Percentiles rank a stretch among this genome's conserved stretches.
phyloP scores from a whole-genome alignment of 768 basidiomycete species.

The Leccinum disarticulatum region DNA sequence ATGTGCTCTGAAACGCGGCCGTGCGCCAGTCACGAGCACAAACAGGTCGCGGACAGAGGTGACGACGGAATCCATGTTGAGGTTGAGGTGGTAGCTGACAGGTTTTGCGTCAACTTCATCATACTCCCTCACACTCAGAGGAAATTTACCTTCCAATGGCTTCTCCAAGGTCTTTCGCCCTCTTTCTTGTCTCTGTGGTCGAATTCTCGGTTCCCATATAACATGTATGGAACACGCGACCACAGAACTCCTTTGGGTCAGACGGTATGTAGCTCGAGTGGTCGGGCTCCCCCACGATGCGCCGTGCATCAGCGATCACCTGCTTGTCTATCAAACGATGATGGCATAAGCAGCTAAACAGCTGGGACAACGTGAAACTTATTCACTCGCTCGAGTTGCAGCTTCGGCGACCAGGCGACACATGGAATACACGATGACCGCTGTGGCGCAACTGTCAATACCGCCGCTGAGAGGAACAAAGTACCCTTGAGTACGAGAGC shows the following conservation, averaged over 20 bases:
- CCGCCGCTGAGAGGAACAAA: conserved; percentile 95
- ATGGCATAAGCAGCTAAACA: not conserved
- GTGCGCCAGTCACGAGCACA: conserved; percentile 70
- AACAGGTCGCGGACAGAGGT: conserved; percentile 84
- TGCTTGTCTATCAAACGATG: conserved; percentile 57
- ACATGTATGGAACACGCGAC: conserved; percentile 92
- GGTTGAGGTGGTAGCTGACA: conserved; percentile 83
- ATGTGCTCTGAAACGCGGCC: conserved; percentile 77
- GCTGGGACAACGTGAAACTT: not conserved
- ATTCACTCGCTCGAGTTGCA: conserved; percentile 65
- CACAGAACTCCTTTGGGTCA: conserved; percentile 84
- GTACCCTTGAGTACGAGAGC: conserved; percentile 92
- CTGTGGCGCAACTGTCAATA: conserved; percentile 96
- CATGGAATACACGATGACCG: conserved; percentile 96
- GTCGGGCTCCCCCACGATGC: conserved; percentile 82
- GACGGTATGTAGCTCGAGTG: conserved; percentile 81
- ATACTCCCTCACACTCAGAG: not conserved
- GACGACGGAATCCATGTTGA: conserved; percentile 95
- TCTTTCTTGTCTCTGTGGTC: conserved; percentile 74
- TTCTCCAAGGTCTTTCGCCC: conserved; percentile 84
- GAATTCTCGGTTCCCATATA: conserved; percentile 99
- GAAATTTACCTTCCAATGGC: conserved; percentile 81
- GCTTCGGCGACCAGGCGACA: conserved; percentile 87
- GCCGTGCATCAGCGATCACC: conserved; percentile 87
- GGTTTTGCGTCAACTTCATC: not conserved